Conservation (phyloP, 2,329 filamentous ascomycete genomes). For the Lithohypha guttulata region DNA sequence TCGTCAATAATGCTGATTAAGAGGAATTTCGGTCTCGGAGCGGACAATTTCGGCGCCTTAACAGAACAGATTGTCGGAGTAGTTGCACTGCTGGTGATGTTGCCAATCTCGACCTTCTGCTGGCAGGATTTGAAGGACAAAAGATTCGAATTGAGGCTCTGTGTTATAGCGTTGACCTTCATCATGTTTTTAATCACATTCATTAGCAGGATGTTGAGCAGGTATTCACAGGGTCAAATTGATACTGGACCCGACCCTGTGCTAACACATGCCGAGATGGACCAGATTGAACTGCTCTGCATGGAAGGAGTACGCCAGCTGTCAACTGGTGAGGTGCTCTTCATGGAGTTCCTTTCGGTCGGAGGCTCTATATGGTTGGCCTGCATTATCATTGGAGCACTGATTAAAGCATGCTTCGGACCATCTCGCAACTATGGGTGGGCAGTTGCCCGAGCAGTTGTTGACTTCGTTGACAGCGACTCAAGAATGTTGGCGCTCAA, state of each 20-base stretch:
- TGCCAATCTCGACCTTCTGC: neutral
- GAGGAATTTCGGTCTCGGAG: slow-evolving; percentile 1
- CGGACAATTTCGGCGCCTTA: neutral
- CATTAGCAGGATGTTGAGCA: slow-evolving; percentile 24
- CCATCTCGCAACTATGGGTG: neutral
- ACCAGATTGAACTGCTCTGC: neutral
- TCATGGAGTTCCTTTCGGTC: neutral
- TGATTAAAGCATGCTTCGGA: neutral
- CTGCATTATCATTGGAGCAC: neutral
- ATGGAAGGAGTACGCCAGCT: neutral
- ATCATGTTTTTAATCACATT: slow-evolving; percentile 61
- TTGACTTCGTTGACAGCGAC: no score
- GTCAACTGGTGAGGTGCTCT: neutral
- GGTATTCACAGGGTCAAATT: neutral
- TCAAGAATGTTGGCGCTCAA: neutral
- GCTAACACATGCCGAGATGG: neutral
- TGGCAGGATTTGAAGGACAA: slow-evolving; percentile 1
- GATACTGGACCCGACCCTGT: neutral
- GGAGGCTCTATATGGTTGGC: neutral
- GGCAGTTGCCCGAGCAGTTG: no score
- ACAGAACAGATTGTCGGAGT: neutral
- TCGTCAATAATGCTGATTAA: neutral
- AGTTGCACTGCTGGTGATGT: neutral
- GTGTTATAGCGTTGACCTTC: slow-evolving; percentile 46
- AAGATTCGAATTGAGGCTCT: neutral